A percentile compares a stretch with the other conserved stretches of the same genome.
These are phyloP conservation scores for Casaregolazyma lundiana DNA, from an alignment of 1,139 yeast species.

Conservation along the genomic window DNA sequence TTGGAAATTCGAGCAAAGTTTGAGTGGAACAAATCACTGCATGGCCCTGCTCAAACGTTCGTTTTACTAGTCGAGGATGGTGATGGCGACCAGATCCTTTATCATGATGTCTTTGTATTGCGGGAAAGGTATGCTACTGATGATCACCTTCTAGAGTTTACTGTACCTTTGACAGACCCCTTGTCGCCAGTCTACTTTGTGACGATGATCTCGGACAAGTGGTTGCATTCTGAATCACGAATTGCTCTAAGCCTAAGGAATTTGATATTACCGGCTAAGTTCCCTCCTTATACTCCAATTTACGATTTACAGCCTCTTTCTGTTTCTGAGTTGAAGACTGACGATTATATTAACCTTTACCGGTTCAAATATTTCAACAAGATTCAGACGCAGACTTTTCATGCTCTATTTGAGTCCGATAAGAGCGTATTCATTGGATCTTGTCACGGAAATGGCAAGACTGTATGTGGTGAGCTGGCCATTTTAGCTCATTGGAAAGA, in stretches of 20 bases:
- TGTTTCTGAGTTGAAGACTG: constrained; percentile 43
- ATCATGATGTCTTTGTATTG: constrained; percentile 52
- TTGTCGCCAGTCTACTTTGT: constrained; percentile 75
- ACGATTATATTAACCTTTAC: constrained; percentile 40
- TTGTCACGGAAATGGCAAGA: constrained; percentile 74
- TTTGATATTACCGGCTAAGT: constrained; percentile 61
- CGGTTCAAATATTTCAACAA: constrained; percentile 56
- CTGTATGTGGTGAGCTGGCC: constrained; percentile 68
- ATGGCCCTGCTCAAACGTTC: constrained; percentile 64
- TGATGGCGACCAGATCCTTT: constrained; percentile 72
- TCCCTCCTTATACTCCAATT: constrained; percentile 58
- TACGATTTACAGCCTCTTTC: constrained; percentile 49
- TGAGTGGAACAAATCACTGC: constrained; percentile 65
- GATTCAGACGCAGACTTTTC: constrained; percentile 68
- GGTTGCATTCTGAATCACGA: constrained; percentile 74
- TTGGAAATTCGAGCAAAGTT: constrained; percentile 67
- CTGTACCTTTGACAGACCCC: constrained; percentile 56
- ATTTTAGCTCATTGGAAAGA: constrained; percentile 62
- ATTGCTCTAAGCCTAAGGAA: constrained; percentile 56
- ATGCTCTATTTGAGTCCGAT: constrained; percentile 52
- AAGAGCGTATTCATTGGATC: constrained; percentile 64
- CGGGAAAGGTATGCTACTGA: constrained; percentile 45
- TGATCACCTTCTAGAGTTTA: constrained; percentile 59
- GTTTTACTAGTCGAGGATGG: constrained; percentile 73
- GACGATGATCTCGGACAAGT: constrained; percentile 67